These are phyloP conservation scores for Lindgomyces ingoldianus DNA, from an alignment of 495 filamentous ascomycete species.

Conservation along the genomic window DNA sequence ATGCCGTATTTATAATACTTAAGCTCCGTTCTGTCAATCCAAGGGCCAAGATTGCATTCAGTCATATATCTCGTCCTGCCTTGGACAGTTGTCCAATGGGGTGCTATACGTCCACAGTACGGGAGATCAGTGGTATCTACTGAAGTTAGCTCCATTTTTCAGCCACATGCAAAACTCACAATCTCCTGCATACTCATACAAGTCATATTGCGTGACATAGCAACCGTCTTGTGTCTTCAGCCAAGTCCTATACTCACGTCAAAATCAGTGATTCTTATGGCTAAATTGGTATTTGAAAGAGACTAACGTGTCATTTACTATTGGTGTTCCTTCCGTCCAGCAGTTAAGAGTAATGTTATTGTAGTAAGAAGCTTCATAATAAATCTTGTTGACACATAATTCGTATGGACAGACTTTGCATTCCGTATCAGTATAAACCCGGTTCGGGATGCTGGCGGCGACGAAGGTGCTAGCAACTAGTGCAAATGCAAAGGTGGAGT, in stretches of 20 bases:
- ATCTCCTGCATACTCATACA: conserved; percentile 12
- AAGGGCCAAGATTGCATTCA: not conserved
- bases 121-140: conserved; percentile 8
- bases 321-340: conserved; percentile 11
- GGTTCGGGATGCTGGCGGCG: not conserved
- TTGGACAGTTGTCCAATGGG: not conserved
- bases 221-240: conserved; percentile 15
- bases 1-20: conserved; percentile 14
- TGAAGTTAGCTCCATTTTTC: not conserved
- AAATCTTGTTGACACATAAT: conserved; percentile 4
- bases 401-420: conserved; percentile 16
- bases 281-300: not conserved
- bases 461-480: not conserved
- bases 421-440: not conserved
- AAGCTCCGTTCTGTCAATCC: not conserved
- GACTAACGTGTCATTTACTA: conserved; percentile 14
- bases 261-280: not conserved
- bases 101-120: not conserved
- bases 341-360: conserved; percentile 5
- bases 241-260: conserved; percentile 2
- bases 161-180: not conserved
- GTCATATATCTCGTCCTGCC: not conserved
- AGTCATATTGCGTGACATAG: conserved; percentile 19
- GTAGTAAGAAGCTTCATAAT: not conserved
- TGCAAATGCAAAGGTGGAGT: not conserved